phyloP scores from a whole-genome alignment of 2,329 filamentous ascomycete species.

The Ilyonectria robusta region DNA sequence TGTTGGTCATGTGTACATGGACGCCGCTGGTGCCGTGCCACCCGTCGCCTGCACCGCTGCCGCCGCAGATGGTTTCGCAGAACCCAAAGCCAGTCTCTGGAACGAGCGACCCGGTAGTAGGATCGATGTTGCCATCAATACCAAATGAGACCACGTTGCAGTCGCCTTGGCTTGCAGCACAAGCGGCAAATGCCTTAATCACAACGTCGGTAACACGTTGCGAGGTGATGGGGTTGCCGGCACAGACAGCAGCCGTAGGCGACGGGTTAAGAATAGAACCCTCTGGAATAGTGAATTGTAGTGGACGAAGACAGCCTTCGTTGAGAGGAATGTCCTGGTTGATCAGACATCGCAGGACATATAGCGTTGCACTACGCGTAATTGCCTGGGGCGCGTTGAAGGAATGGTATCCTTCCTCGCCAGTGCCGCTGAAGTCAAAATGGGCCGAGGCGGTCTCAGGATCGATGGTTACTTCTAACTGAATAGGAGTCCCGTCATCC shows the following conservation, averaged over 20 bases:
- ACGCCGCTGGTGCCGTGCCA: conserved; percentile 84
- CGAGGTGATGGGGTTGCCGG: conserved; percentile 77
- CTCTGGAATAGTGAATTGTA: conserved; percentile 80
- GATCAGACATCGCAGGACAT: conserved; percentile 85
- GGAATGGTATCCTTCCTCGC: conserved; percentile 50
- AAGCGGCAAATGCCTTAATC: conserved; percentile 80
- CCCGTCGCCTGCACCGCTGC: conserved; percentile 78
- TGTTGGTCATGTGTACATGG: conserved; percentile 90
- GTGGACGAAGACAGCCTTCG: conserved; percentile 85
- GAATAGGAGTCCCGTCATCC: conserved; percentile 88
- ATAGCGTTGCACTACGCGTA: conserved; percentile 77
- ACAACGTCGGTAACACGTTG: conserved; percentile 59
- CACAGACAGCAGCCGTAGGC: conserved; percentile 83
- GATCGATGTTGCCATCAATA: conserved; percentile 73
- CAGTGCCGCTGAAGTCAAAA: conserved; percentile 65
- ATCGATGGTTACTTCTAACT: conserved; percentile 79
- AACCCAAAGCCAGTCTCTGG: conserved; percentile 79
- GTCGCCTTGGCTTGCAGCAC: conserved; percentile 82
- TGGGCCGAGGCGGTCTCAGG: conserved; percentile 79
- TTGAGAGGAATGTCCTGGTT: conserved; percentile 87
- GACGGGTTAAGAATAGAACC: conserved; percentile 72
- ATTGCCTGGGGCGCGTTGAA: conserved; percentile 52
- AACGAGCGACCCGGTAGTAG: conserved; percentile 46
- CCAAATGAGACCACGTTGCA: conserved; percentile 88
- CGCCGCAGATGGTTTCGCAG: conserved; percentile 88